Percentiles rank a stretch among this genome's conserved stretches.
phyloP scores from a whole-genome alignment of 2,329 filamentous ascomycete genomes.

The Rhynchosporium secalis region DNA sequence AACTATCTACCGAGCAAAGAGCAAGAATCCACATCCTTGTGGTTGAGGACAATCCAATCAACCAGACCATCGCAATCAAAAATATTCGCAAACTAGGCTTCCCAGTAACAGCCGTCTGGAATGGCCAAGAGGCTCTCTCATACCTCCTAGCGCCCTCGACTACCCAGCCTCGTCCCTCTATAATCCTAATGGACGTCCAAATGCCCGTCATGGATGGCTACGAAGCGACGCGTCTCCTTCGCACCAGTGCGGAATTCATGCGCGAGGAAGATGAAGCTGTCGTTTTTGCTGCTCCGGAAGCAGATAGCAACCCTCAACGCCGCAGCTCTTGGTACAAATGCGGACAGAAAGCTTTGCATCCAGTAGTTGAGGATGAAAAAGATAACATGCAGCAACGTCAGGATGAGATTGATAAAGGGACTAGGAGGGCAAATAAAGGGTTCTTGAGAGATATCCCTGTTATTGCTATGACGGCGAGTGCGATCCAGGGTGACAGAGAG shows the following conservation, averaged over 20 bases:
- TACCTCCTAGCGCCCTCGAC: conserved; percentile 28
- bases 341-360: neutral
- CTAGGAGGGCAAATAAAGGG: neutral
- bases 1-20: conserved; percentile 20
- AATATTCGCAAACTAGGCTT: conserved; percentile 34
- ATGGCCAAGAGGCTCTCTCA: conserved; percentile 33
- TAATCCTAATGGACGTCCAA: conserved; percentile 48
- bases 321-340: neutral
- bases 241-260: conserved; percentile 36
- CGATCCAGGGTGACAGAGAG: conserved; percentile 48
- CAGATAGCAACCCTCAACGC: neutral
- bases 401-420: neutral
- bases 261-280: conserved; percentile 5
- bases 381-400: neutral
- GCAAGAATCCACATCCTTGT: conserved; percentile 29
- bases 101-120: conserved; percentile 32
- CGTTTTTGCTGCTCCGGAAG: neutral
- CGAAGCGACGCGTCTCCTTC: conserved; percentile 48
- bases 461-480: conserved; percentile 53
- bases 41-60: conserved; percentile 36
- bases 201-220: conserved; percentile 57
- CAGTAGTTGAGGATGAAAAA: neutral
- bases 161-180: conserved; percentile 26
- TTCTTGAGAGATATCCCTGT: conserved; percentile 45
- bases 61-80: conserved; percentile 33